Evolutionary conservation across 768 basidiomycete species (phyloP), one percentile per base, ranked within the genome.

Genomic region (Cystobasidium tubakii): DNA sequence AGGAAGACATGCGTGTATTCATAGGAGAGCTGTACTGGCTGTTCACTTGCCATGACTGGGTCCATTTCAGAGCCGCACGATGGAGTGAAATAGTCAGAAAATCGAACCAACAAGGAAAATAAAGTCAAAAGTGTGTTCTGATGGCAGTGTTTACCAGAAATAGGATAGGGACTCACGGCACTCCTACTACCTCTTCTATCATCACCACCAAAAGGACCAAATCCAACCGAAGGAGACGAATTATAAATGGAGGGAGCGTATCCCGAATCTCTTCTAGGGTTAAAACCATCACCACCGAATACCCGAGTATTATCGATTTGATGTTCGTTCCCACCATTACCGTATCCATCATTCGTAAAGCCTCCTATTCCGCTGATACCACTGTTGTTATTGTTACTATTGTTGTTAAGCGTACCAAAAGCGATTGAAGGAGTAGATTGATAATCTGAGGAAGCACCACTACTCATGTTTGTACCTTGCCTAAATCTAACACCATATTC

Each of bases 231-330:
- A 50, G 42, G 27, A 17, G 44, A 27, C 23, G 46, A 33, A 36
- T 50, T 67, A 31, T 67, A 67, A 31, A 43, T 29, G 21, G 66
- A 67, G 9, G 13, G 27, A 43, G 44, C 66, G 23, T 67, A 67
- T 17, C 66, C 66, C 44, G 66, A 67, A 31, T 67, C 66, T 54
- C 66, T 67, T 31, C 66, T 67, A 13, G 66, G 21, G 31, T 7
- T 54, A 25, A 50, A 31, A 31, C 10, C 42, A 3, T 4, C 6
- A 7, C 25, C 46, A 6, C 66, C 66, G n/a, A 54, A 54, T 34
- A 3, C 43, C 23, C n/a, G n/a, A n/a, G 17, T 36, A 23, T 6
- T n/a, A n/a, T 33, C 15, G 33, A 6, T 31, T 33, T 33, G 39
- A 6, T 33, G 62, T 1, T 42, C 25, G 13, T 42, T 25, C 6